These are phyloP conservation scores for Croton laevigatus DNA, from an alignment of 441 rosid genomes.

Conservation along the genomic window DNA sequence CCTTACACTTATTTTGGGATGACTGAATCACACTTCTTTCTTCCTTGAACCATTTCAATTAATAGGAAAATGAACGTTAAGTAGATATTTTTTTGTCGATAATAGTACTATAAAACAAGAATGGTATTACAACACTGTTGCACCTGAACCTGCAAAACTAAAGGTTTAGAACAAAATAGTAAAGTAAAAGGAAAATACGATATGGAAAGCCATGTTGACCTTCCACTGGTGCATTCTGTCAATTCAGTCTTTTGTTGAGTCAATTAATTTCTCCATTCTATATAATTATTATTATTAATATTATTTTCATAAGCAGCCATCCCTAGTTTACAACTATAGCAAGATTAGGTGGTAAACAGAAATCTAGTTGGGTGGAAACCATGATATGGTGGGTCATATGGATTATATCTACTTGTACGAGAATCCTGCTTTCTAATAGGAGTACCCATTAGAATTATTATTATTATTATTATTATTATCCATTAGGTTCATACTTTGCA, in stretches of 20 bases:
- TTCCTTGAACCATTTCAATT: too few species aligned
- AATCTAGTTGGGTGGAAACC: slow-evolving; percentile 29
- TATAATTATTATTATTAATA: not conserved
- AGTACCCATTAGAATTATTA: slow-evolving; percentile 9
- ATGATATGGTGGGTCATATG: slow-evolving; percentile 20
- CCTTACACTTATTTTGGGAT: too few species aligned
- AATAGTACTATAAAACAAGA: too few species aligned
- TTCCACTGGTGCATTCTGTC: not conserved
- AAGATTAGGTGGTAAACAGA: slow-evolving; percentile 18
- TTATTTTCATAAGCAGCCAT: not conserved
- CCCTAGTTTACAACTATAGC: not conserved
- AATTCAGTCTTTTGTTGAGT: not conserved
- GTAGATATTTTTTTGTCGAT: too few species aligned
- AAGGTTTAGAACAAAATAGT: not conserved
- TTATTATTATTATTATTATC: too few species aligned
- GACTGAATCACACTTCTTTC: too few species aligned
- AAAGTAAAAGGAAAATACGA: not conserved
- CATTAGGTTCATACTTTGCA: slow-evolving; percentile 11
- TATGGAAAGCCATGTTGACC: too few species aligned
- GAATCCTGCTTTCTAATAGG: slow-evolving; percentile 16
- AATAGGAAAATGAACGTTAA: too few species aligned
- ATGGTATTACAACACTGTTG: not conserved
- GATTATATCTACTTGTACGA: slow-evolving; percentile 11
- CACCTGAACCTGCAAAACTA: not conserved
- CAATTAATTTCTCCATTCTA: not conserved